Evolutionary conservation across 2,329 filamentous ascomycete species (phyloP), one percentile per base, ranked within the genome.

Genomic region (Lecanosticta acicola): DNA sequence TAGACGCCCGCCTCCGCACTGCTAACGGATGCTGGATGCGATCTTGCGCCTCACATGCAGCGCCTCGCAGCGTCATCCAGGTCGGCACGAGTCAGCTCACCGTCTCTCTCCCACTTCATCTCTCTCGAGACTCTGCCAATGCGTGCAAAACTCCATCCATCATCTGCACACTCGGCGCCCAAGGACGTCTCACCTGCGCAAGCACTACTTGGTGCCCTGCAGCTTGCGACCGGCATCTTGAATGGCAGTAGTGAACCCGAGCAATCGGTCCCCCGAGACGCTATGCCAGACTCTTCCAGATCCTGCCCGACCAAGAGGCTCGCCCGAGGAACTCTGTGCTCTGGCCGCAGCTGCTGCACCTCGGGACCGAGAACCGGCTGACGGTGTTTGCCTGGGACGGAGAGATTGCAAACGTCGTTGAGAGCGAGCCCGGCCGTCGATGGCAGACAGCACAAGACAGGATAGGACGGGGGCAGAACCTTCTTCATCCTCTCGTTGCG

Each of bases 1-100:
- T 29, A 7, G 24, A 29, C 24, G 24, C 24, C 24, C 24, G 24
- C 24, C 24, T 29, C 24, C 24, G 24, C 24, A 29, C 11, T 29
- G 11, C 11, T 29, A 29, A 5, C n/a, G n/a, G n/a, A 11, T 29
- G 5, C 24, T 29, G 24, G 24, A 11, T 29, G 5, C 24, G 5
- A 29, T 29, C 24, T 29, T 5, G 24, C 24, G 24, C 24, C 24
- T 29, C 7, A 5, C 24, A 29, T 29, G 24, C 24, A 29, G 24
- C 24, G 35, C 35, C 17, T 37, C 16, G 35, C 39, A 39, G 26
- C 39, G 29, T 32, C 16, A 13, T 33, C 29, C 8, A 18, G 14
- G 16, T 21, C n/a, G n/a, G 24, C 21, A 18, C 42, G 42, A 44
- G 42, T 44, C 42, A 44, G 42, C 16, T 38, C 42, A 44, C 42